phyloP scores from a whole-genome alignment of 2,329 filamentous ascomycete genomes.

The Cladosporium phlei region DNA sequence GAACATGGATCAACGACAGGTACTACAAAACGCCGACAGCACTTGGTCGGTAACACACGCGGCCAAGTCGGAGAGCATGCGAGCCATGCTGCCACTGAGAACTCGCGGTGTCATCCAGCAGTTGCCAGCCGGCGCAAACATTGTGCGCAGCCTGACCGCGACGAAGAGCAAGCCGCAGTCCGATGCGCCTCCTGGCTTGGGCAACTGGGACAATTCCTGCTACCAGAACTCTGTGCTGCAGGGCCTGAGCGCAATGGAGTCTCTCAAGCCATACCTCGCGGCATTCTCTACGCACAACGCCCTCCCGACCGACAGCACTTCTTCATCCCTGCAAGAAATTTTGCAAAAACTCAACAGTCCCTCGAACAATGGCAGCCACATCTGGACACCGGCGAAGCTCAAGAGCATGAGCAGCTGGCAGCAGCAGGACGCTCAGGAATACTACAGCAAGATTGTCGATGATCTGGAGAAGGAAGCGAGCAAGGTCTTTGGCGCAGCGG shows the following conservation, averaged over 20 bases:
- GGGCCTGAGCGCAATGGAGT: conserved; percentile 65
- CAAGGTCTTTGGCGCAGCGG: conserved; percentile 26
- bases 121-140: conserved; percentile 30
- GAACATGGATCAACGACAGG: conserved; percentile 44
- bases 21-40: conserved; percentile 23
- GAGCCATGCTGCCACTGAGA: conserved; percentile 36
- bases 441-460: conserved; percentile 72
- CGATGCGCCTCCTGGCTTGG: conserved; percentile 58
- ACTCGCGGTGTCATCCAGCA: conserved; percentile 35
- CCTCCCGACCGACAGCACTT: conserved; percentile 21
- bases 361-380: conserved; percentile 65
- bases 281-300: background rate
- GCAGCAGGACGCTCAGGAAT: conserved; percentile 97
- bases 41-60: conserved; percentile 31
- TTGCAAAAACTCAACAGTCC: conserved; percentile 66
- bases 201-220: conserved; percentile 92
- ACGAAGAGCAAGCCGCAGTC: conserved; percentile 22
- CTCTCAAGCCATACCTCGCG: conserved; percentile 62
- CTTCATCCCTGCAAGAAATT: conserved; percentile 55
- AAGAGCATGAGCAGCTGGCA: conserved; percentile 94
- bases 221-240: conserved; percentile 91
- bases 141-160: conserved; percentile 27
- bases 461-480: conserved; percentile 56
- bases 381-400: conserved; percentile 76
- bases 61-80: conserved; percentile 35